Conservation (phyloP, 176 grass and related monocot genomes). For the Cocos nucifera region DNA sequence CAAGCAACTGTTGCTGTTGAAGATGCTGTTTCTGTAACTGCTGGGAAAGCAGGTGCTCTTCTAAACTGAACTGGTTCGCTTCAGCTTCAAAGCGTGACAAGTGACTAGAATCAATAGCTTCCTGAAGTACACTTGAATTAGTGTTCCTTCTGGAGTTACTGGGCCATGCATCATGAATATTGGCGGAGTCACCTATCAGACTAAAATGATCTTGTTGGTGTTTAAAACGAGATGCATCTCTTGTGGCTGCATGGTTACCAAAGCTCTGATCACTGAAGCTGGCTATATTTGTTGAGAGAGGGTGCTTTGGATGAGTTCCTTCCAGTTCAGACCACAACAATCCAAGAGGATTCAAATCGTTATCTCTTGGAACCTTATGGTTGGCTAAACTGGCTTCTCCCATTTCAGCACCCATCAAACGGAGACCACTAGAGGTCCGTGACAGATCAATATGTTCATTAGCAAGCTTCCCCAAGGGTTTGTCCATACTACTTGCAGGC, state of each 20-base stretch:
- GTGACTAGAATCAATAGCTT: conserved; percentile 39
- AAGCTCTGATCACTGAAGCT: conserved; percentile 33
- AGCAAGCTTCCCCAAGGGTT: conserved; percentile 30
- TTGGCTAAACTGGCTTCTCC: conserved; percentile 38
- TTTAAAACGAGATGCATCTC: conserved; percentile 43
- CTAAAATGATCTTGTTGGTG: conserved; percentile 33
- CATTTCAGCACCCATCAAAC: conserved; percentile 11
- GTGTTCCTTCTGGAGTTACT: conserved; percentile 39
- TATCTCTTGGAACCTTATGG: conserved; percentile 36
- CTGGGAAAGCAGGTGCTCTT: conserved; percentile 40
- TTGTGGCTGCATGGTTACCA: conserved; percentile 30
- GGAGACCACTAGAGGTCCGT: conserved; percentile 7
- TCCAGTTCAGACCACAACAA: conserved; percentile 96
- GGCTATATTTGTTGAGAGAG: conserved; percentile 70
- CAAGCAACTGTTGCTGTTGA: not conserved
- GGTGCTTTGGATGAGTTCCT: conserved; percentile 67
- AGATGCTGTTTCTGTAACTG: conserved; percentile 15
- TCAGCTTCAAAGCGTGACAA: conserved; percentile 46
- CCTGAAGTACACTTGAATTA: conserved; percentile 22
- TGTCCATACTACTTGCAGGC: conserved; percentile 41
- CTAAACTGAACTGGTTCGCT: conserved; percentile 54
- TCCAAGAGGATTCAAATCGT: conserved; percentile 74
- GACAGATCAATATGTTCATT: conserved; percentile 23
- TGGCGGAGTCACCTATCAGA: conserved; percentile 34
- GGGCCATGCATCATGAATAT: conserved; percentile 33